phyloP scores from a whole-genome alignment of 345 rosid genomes.

The Salix brachista region DNA sequence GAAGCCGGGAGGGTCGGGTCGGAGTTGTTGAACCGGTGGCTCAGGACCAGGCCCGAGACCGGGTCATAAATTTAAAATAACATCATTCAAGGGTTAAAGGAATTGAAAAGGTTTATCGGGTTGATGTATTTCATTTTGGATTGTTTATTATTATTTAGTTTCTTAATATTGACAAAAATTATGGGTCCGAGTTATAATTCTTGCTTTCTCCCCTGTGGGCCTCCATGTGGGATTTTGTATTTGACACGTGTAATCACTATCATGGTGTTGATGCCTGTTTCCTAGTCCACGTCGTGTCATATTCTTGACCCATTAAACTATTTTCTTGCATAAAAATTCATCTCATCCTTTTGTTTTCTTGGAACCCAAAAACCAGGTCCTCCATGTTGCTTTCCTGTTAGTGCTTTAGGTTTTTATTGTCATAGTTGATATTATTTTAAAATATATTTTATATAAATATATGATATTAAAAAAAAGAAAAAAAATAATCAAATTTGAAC shows the following conservation, averaged over 20 bases:
- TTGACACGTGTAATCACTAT: constrained; percentile 11
- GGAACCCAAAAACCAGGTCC: background rate
- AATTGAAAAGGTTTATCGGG: too few relatives aligned
- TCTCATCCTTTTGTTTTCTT: background rate
- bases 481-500: too few relatives aligned
- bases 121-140: background rate
- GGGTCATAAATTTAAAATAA: too few relatives aligned
- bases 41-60: too few relatives aligned
- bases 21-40: too few relatives aligned
- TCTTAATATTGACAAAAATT: constrained; percentile 1
- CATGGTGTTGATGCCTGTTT: constrained; percentile 4
- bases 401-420: too few relatives aligned
- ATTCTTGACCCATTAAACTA: background rate
- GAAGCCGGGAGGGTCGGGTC: background rate
- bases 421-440: too few relatives aligned
- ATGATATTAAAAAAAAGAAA: too few relatives aligned
- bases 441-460: too few relatives aligned
- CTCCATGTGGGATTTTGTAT: background rate
- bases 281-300: constrained; percentile 7
- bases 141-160: background rate
- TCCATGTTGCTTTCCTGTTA: background rate
- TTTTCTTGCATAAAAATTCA: background rate
- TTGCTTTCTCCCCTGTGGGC: background rate
- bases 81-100: too few relatives aligned
- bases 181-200: background rate